Evolutionary conservation across 2,329 filamentous ascomycete species (phyloP).

Genomic region (Apiospora hydei): DNA sequence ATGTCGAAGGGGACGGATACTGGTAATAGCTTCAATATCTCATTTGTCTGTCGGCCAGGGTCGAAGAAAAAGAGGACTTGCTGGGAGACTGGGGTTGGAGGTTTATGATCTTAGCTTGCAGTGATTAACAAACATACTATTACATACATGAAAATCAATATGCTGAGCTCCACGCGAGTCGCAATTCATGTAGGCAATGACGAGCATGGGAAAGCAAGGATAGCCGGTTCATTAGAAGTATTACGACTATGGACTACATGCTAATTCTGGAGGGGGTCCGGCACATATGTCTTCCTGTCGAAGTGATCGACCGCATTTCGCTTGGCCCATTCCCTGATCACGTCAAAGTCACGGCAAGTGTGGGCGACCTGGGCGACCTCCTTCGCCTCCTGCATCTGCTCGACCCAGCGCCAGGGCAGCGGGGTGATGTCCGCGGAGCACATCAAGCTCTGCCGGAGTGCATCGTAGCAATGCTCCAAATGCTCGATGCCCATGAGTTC

Average conservation of each 20-base stretch:
- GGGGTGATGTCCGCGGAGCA: slow-evolving; percentile 14
- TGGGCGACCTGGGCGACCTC: slow-evolving; percentile 5
- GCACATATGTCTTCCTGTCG: slow-evolving; percentile 1
- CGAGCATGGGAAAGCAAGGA: neutral
- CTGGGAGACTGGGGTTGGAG: too few relatives aligned
- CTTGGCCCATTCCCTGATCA: neutral
- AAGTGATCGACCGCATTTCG: neutral
- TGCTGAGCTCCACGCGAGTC: too few relatives aligned
- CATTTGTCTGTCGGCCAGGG: too few relatives aligned
- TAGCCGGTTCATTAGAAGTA: neutral
- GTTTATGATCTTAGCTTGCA: too few relatives aligned
- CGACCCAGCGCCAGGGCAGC: slow-evolving; percentile 8
- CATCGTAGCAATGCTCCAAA: slow-evolving; percentile 10
- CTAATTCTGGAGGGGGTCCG: neutral
- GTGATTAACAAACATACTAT: too few relatives aligned
- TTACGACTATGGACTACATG: neutral
- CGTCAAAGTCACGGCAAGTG: slow-evolving; percentile 12
- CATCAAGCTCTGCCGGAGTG: neutral
- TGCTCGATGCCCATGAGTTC: neutral
- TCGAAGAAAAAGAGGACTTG: too few relatives aligned
- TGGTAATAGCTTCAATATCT: neutral
- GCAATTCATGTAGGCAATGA: neutral
- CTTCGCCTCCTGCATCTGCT: neutral
- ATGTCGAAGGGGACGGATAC: slow-evolving; percentile 10
- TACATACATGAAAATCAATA: too few relatives aligned